A percentile compares a stretch with the other conserved stretches of the same genome.
phyloP scores from a whole-genome alignment of 2,329 filamentous ascomycete species.

The Dothideomycetes sp. region DNA sequence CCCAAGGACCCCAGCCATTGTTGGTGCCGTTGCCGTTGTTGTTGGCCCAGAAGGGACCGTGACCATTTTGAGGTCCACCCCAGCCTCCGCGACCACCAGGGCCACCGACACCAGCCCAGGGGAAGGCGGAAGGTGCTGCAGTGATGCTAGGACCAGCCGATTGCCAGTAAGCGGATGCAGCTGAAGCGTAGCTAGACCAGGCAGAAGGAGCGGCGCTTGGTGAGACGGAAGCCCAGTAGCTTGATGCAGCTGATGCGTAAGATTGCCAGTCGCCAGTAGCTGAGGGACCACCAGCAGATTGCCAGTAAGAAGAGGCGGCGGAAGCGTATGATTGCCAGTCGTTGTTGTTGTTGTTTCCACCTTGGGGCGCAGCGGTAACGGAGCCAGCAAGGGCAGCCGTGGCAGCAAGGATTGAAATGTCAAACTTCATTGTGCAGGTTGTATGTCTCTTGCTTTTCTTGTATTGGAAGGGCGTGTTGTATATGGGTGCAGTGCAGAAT shows the following conservation, averaged over 20 bases:
- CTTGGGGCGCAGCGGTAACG: constrained; percentile 5
- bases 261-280: constrained; percentile 22
- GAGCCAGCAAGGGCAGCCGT: constrained; percentile 8
- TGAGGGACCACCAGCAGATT: constrained; percentile 14
- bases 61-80: constrained; percentile 16
- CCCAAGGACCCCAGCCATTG: constrained; percentile 28
- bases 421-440: constrained; percentile 7
- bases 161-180: constrained; percentile 12
- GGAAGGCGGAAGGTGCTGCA: constrained; percentile 7
- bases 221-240: constrained; percentile 16
- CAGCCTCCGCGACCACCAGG: constrained; percentile 13
- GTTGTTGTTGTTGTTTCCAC: constrained; percentile 3
- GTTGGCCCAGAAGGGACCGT: constrained; percentile 16
- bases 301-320: constrained; percentile 12
- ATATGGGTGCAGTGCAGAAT: not conserved
- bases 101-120: constrained; percentile 10
- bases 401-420: constrained; percentile 7
- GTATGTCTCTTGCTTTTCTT: not conserved
- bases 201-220: constrained; percentile 8
- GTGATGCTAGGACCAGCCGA: constrained; percentile 2
- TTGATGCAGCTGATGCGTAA: constrained; percentile 21
- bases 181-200: constrained; percentile 12
- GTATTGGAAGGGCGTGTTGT: not conserved
- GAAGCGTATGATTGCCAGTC: constrained; percentile 13
- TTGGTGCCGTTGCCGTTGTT: constrained; percentile 13